Base-by-base conservation (phyloP, 1,139 yeast genomes). In the Pneumocystis sp. region DNA sequence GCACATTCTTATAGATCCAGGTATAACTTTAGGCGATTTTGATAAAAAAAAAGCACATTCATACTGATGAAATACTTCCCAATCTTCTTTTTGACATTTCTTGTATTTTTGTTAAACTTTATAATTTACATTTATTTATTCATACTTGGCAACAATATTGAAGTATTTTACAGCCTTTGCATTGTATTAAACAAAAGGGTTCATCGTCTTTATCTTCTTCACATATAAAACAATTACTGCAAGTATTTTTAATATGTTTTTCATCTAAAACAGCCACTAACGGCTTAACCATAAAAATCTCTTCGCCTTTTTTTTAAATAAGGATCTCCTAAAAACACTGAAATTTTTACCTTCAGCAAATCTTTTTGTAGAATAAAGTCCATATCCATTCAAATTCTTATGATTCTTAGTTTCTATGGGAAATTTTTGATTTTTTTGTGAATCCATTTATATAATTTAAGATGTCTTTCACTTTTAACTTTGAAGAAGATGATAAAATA, bases 11-110 rank as follows among this genome's bases (percentile, higher is more conserved):
- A 66, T 63, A 3, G 61, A 50, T 7, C 68, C 64, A 3, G 65
- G 64, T 1, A 64, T 65, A 12, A 62, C 37, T 44, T 59, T 44
- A 12, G 67, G 67, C 7, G 34, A 44, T n/a, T 63, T 39, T 34
- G 37, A 29, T 34, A 34, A 42, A 21, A 67, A 64, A 17, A 63
- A 37, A 44, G 50, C 8, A 59, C 69, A 67, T 40, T 67, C 69
- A 21, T 61, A 56, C 42, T 63, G 63, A 60, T 67, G 69, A 35
- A 62, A 62, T 7, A 29, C 21, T 25, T 50, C 64, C 67, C 68
- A 65, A 57, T 67, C 67, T 12, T 40, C 29, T 12, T 31, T 29
- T 25, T 66, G 66, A 37, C 69, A 67, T 15, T 61, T 31, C 65
- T 64, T 44, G 6, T 42, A 34, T 42, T 57, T 61, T 37, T 64